Conservation (phyloP, 1,284 basidiomycete genomes). For the Kwoniella shivajii region DNA sequence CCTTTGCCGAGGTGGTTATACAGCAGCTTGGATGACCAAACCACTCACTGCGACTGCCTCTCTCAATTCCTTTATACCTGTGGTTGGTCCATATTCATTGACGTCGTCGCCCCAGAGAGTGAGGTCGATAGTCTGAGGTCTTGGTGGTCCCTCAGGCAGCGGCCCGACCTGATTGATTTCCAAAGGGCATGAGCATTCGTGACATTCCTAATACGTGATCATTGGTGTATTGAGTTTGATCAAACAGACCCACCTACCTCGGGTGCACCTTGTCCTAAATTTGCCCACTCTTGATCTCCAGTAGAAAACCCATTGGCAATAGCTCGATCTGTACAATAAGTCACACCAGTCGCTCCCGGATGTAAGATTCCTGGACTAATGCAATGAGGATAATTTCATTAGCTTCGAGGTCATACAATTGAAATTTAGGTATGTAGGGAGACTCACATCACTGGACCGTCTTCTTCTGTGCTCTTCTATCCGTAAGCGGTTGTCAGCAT, state of each 20-base stretch:
- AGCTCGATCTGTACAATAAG: constrained; percentile 77
- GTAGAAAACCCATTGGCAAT: constrained; percentile 80
- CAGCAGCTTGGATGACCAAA: background rate
- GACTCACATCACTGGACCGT: constrained; percentile 1
- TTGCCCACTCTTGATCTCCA: constrained; percentile 72
- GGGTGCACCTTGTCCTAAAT: constrained; percentile 81
- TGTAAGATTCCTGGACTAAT: constrained; percentile 56
- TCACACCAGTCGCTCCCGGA: constrained; percentile 58
- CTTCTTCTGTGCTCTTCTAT: background rate
- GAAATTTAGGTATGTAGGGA: background rate
- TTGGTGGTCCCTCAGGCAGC: constrained; percentile 71
- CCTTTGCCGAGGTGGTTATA: no score
- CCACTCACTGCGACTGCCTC: constrained; percentile 38
- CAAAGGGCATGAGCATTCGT: no score
- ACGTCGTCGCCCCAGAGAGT: constrained; percentile 67
- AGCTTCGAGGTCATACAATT: background rate
- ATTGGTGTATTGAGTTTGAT: background rate
- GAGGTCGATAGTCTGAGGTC: constrained; percentile 65
- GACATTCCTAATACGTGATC: background rate
- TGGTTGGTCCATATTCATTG: constrained; percentile 90
- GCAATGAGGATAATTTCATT: background rate
- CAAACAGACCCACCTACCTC: constrained; percentile 56
- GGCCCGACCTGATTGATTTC: constrained; percentile 61
- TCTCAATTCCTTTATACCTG: constrained; percentile 71
- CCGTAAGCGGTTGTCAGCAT: no score